phyloP scores from a whole-genome alignment of 2,329 filamentous ascomycete species.

The Cladophialophora psammophila region DNA sequence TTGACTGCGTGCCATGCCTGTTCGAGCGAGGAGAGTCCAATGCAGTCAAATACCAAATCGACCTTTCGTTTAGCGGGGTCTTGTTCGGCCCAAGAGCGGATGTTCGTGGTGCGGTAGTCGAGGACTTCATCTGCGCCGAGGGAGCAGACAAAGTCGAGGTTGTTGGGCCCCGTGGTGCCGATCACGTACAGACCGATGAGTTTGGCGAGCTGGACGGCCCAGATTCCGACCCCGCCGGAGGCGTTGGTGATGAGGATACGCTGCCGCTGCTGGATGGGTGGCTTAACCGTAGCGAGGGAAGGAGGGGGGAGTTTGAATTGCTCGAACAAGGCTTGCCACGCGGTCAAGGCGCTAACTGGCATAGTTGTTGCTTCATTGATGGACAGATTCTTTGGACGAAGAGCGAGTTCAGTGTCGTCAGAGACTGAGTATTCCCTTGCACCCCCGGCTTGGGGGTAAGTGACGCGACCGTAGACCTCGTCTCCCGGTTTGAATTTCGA shows the following conservation, averaged over 20 bases:
- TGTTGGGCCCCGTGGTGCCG: constrained; percentile 50
- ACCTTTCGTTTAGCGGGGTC: constrained; percentile 43
- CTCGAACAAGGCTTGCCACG: constrained; percentile 56
- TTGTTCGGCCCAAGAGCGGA: constrained; percentile 47
- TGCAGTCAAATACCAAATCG: constrained; percentile 56
- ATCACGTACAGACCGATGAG: constrained; percentile 50
- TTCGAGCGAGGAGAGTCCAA: constrained; percentile 51
- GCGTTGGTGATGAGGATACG: constrained; percentile 55
- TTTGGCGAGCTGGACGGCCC: constrained; percentile 53
- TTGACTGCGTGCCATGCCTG: constrained; percentile 54
- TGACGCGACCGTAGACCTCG: constrained; percentile 50
- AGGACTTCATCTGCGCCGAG: constrained; percentile 53
- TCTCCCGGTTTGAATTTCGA: constrained; percentile 51
- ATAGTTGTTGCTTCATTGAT: constrained; percentile 50
- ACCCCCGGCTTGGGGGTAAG: constrained; percentile 47
- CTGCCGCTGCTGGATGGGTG: background rate
- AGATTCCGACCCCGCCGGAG: constrained; percentile 55
- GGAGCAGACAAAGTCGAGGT: constrained; percentile 49
- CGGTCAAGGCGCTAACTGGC: constrained; percentile 52
- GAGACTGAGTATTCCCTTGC: constrained; percentile 50
- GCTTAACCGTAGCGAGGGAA: background rate
- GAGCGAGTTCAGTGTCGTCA: constrained; percentile 48
- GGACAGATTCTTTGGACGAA: constrained; percentile 46
- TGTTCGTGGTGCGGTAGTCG: constrained; percentile 48
- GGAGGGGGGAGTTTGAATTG: constrained; percentile 43